Evolutionary conservation across 2,329 filamentous ascomycete genomes (phyloP).

Genomic region (Cordyceps javanica): DNA sequence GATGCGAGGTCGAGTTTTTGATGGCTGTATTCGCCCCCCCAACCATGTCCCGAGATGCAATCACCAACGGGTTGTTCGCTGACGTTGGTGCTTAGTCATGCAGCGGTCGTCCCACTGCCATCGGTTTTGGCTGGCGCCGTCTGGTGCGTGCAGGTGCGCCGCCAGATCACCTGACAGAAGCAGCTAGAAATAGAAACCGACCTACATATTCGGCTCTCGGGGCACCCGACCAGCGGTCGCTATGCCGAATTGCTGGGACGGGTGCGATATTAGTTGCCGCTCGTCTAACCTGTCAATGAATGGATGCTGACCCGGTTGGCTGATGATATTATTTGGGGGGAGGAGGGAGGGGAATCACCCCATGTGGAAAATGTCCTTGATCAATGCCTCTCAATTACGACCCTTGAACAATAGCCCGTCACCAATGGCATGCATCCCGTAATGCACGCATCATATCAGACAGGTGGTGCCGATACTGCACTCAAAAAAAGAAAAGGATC

Average conservation of each 20-base stretch:
- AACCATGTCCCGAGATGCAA: not conserved
- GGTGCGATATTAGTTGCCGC: not conserved
- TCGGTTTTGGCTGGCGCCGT: not conserved
- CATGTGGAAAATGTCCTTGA: too few species aligned
- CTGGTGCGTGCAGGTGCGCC: not conserved
- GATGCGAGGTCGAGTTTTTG: not conserved
- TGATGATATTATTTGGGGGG: too few species aligned
- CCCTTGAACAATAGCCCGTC: not conserved
- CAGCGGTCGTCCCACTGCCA: not conserved
- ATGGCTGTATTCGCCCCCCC: not conserved
- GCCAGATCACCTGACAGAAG: conserved; percentile 12
- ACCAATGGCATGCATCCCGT: not conserved
- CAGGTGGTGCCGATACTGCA: not conserved
- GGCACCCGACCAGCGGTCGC: too few species aligned
- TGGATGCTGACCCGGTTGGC: not conserved
- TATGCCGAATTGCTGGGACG: not conserved
- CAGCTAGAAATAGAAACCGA: conserved; percentile 9
- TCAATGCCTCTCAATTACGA: not conserved
- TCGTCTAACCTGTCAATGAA: not conserved
- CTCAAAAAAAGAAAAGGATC: too few species aligned
- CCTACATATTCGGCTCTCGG: not conserved
- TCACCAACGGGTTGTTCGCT: conserved; percentile 2
- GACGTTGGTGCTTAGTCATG: conserved; percentile 10
- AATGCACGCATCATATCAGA: not conserved
- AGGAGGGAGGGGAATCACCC: too few species aligned